Evolutionary conservation across 2,329 filamentous ascomycete species (phyloP).

Genomic region (Colletotrichum scovillei): DNA sequence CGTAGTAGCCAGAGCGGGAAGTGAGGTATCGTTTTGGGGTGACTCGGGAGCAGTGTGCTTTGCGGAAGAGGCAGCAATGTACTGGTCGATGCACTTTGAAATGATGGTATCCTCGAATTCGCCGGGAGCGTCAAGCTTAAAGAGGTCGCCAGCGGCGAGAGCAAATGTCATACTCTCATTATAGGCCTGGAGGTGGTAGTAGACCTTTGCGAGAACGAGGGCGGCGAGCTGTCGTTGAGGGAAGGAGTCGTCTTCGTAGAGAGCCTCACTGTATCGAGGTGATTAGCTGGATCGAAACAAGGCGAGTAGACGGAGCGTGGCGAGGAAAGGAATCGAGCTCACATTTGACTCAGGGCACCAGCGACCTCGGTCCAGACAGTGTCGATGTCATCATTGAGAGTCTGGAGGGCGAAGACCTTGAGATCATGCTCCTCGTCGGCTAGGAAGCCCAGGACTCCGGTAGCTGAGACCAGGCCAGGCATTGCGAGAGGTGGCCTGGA

Average conservation of each 20-base stretch:
- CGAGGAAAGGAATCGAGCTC: slow-evolving; percentile 42
- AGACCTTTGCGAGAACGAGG: slow-evolving; percentile 95
- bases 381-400: slow-evolving; percentile 95
- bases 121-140: slow-evolving; percentile 89
- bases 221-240: slow-evolving; percentile 94
- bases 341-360: slow-evolving; percentile 93
- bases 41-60: slow-evolving; percentile 59
- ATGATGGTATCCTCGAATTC: slow-evolving; percentile 99
- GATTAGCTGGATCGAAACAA: slow-evolving; percentile 29
- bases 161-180: slow-evolving; percentile 99
- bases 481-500: slow-evolving; percentile 61
- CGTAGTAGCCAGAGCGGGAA: slow-evolving; percentile 82
- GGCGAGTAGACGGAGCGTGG: background rate
- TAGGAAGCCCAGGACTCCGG: slow-evolving; percentile 93
- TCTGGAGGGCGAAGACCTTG: slow-evolving; percentile 93
- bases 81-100: slow-evolving; percentile 97
- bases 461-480: slow-evolving; percentile 94
- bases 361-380: slow-evolving; percentile 98
- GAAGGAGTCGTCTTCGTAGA: slow-evolving; percentile 97
- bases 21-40: slow-evolving; percentile 55
- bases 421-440: slow-evolving; percentile 94
- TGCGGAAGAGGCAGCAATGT: slow-evolving; percentile 79
- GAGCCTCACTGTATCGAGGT: slow-evolving; percentile 77
- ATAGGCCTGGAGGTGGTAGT: slow-evolving; percentile 98
- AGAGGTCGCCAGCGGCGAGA: slow-evolving; percentile 91